Conservation (phyloP, 257 asterid species). For the Solanum tarapatanum region DNA sequence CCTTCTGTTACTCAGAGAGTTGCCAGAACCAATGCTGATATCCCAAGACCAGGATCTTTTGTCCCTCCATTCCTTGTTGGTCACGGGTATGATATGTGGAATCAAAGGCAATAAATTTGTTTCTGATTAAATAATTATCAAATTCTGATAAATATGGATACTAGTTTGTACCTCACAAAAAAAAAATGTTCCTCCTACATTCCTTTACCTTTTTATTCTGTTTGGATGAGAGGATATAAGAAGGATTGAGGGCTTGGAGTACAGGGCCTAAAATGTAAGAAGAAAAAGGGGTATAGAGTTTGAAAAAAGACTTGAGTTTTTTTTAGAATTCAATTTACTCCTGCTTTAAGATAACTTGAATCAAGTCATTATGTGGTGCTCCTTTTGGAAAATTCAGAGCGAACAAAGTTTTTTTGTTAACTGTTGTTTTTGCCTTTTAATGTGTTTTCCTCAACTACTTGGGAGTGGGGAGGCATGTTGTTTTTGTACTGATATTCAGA, state of each 20-base stretch:
- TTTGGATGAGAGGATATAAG: neutral
- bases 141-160: neutral
- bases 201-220: neutral
- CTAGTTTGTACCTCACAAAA: neutral
- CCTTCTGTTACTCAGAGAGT: slow-evolving; percentile 49
- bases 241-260: neutral
- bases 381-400: neutral
- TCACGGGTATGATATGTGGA: slow-evolving; percentile 46
- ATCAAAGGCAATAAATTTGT: neutral
- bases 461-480: neutral
- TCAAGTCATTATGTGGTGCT: neutral
- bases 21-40: slow-evolving; percentile 48
- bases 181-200: neutral
- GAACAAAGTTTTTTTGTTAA: neutral
- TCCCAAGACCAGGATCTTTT: slow-evolving; percentile 58
- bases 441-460: neutral
- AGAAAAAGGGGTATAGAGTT: neutral
- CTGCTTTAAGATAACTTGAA: neutral
- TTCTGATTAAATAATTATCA: neutral
- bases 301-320: neutral
- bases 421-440: neutral
- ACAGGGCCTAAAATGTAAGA: neutral
- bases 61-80: slow-evolving; percentile 59
- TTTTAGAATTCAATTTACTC: neutral
- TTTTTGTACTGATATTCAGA: neutral